Base-by-base conservation (phyloP, 805 yeast species). In the Sugiyamaella boreocaroliniensis region DNA sequence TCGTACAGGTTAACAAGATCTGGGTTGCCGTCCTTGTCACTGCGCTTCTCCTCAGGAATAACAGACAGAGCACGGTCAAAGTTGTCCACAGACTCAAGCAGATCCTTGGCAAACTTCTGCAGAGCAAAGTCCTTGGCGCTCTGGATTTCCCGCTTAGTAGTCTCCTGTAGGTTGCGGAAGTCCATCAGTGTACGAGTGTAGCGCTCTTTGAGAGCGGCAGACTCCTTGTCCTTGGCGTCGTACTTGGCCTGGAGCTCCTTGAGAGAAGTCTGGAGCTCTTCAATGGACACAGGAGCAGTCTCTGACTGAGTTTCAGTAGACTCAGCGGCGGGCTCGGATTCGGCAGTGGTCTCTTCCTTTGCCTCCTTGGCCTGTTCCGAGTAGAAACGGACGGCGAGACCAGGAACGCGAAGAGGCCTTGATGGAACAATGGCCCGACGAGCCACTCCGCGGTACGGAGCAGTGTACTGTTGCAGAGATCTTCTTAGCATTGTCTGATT, bases 81-180 rank as follows among this genome's bases (percentile, higher is more conserved):
- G 73, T 89, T 89, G 67, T 89, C 97, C 43, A 89, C 79, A 6
- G 96, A 85, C 65, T 89, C 97, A 61, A 89, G 76, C 66, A 89
- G 77, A 61, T 89, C 97, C 70, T 82, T 85, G 59, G 96, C 93
- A 67, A 89, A 89, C 70, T 88, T 89, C 70, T 89, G 95, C 59
- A 90, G 76, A 0, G 97, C 97, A 72, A 83, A 89, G 65, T 88
- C 96, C 66, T 77, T 84, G 51, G 96, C 89, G 73, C 86, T 86
- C 71, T 86, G 85, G 52, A 86, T 75, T 68, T 90, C 97, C 61
- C 86, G 79, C 72, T 86, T 85, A 55, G 97, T 88, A 49, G 90
- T 83, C 66, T 86, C 92, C 75, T 89, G 97, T 63, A 89, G 76
- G 71, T 87, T 89, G 63, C 96, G 82, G 83, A 89, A 90, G 69